Evolutionary conservation across 129 eudicot species (phyloP).

Genomic region (Centaurea solstitialis): DNA sequence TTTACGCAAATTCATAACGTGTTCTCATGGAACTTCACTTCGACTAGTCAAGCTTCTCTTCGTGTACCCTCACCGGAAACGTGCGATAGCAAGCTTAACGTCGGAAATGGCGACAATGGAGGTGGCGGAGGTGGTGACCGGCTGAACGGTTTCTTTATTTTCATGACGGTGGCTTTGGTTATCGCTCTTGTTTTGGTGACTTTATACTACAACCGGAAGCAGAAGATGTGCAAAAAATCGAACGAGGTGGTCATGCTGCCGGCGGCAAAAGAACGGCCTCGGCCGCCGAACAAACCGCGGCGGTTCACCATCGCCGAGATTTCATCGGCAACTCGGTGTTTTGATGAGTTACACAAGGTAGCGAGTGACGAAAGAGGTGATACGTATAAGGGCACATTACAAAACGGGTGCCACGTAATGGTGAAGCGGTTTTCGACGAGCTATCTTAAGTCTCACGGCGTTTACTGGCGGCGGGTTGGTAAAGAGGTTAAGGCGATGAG

Average conservation of each 20-base stretch:
- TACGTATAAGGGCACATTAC: slow-evolving; percentile 48
- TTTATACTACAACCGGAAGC: slow-evolving; percentile 44
- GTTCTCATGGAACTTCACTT: slow-evolving; percentile 68
- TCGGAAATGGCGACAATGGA: slow-evolving; percentile 12
- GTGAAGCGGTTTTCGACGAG: slow-evolving; percentile 57
- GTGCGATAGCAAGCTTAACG: slow-evolving; percentile 47
- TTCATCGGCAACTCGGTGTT: slow-evolving; percentile 58
- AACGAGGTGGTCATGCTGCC: slow-evolving; percentile 27
- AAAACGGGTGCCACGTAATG: slow-evolving; percentile 50
- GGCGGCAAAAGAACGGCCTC: slow-evolving; percentile 45
- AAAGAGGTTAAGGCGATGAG: slow-evolving; percentile 53
- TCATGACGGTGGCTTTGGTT: slow-evolving; percentile 55
- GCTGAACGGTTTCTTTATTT: slow-evolving; percentile 46
- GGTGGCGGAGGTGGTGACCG: slow-evolving; percentile 10
- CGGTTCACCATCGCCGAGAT: slow-evolving; percentile 49
- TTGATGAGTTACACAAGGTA: slow-evolving; percentile 52
- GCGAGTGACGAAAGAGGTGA: slow-evolving; percentile 52
- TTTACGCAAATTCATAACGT: slow-evolving; percentile 63
- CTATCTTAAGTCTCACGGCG: slow-evolving; percentile 31
- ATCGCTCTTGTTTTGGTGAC: slow-evolving; percentile 35
- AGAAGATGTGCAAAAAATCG: slow-evolving; percentile 7
- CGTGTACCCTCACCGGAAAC: slow-evolving; percentile 54
- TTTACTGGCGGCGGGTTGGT: slow-evolving; percentile 42
- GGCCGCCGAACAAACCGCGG: slow-evolving; percentile 69
- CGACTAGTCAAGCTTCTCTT: slow-evolving; percentile 52